Base-by-base conservation (phyloP, 2,329 filamentous ascomycete genomes). In the Leptosphaerulina australis region DNA sequence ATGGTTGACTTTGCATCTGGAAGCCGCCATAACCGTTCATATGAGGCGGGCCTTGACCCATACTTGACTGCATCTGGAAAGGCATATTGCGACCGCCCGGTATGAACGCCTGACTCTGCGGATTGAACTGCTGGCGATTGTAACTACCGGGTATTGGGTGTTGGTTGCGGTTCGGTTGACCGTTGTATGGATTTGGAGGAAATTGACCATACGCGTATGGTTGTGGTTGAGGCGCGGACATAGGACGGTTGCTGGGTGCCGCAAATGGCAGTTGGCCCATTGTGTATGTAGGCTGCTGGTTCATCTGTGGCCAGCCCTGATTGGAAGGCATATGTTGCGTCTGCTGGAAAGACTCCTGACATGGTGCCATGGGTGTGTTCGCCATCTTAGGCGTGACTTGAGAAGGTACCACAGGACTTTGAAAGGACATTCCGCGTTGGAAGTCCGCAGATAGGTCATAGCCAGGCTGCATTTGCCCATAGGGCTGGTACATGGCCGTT, bases 51-150 rank as follows among this genome's bases (percentile, higher is more conserved):
- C 59, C 60, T 25, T 58, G 62, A 21, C 55, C 50, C 61, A 68
- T 68, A 44, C 62, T 68, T 8, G 63, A 55, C 31, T 64, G 66
- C 63, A 68, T 68, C n/a, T 58, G 59, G 33, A 67, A 73, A 5
- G 67, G 63, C 50, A 61, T 62, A 30, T 65, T 66, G 21, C 53
- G 83, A 78, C 64, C 61, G 41, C 79, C 81, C 1, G 93, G 93
- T 18, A 96, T 84, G 72, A 97, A 97, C 0, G 92, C 89, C 67
- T 96, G 90, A 12, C 90, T 97, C 75, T 96, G 92, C 0, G 92
- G 93, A 68, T 97, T 97, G 77, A 97, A 97, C 10, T 88, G 85
- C 63, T 91, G 90, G 50, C 91, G 83, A 67, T 88, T 90, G 68
- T 84, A 95, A 73, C 88, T 94, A 26, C 90, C 90, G 11, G 91